Conservation (phyloP, 257 asterid genomes). For the Solanum ossicruentum region DNA sequence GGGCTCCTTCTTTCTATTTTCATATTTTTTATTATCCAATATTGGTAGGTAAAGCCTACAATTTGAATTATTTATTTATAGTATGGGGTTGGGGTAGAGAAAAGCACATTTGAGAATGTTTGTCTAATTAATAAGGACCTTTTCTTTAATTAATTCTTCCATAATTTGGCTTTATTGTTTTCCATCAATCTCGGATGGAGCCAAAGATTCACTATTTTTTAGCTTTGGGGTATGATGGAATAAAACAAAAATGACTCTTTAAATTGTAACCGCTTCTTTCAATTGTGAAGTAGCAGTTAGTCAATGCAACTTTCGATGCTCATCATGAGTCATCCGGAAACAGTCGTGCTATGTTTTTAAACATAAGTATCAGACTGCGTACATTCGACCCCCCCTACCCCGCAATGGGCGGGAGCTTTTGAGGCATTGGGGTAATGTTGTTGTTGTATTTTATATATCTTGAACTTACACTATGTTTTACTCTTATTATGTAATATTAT, state of each 20-base stretch:
- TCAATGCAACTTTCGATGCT: too few species aligned
- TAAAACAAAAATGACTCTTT: too few species aligned
- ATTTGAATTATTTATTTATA: not conserved
- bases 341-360: too few species aligned
- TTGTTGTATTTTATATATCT: not conserved
- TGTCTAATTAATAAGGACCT: conserved; percentile 3
- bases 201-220: too few species aligned
- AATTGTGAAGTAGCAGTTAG: too few species aligned
- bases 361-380: too few species aligned
- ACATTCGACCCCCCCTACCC: too few species aligned
- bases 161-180: not conserved
- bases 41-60: not conserved
- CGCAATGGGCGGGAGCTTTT: too few species aligned
- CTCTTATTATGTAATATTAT: not conserved
- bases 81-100: not conserved
- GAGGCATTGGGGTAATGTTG: too few species aligned
- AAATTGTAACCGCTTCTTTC: too few species aligned
- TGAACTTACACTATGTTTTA: not conserved
- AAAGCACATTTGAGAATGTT: conserved; percentile 11
- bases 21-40: not conserved
- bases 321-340: too few species aligned
- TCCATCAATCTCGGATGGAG: not conserved
- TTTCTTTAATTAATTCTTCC: not conserved
- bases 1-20: not conserved
- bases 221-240: too few species aligned